Conservation (phyloP, 805 yeast genomes). For the Pichia californica region DNA sequence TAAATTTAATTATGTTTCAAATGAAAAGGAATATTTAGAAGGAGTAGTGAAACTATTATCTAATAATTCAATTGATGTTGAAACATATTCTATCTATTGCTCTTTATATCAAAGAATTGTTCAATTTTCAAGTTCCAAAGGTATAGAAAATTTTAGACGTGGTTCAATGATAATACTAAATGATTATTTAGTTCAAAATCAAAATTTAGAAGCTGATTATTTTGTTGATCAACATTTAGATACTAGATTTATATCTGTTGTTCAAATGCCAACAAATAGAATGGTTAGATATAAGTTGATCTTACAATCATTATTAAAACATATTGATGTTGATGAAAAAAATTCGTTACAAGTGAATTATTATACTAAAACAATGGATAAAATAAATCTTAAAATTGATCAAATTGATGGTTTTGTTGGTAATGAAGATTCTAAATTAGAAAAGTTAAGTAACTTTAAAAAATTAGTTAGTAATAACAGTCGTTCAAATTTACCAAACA, state of each 20-base stretch:
- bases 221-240: slow-evolving; percentile 40
- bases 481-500: slow-evolving; percentile 7
- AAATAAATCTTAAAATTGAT: slow-evolving; percentile 18
- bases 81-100: slow-evolving; percentile 23
- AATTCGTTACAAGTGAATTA: slow-evolving; percentile 24
- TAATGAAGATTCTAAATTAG: slow-evolving; percentile 14
- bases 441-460: slow-evolving; percentile 16
- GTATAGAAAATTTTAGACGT: slow-evolving; percentile 22
- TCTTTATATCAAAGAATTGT: slow-evolving; percentile 19
- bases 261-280: slow-evolving; percentile 49
- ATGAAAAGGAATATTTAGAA: slow-evolving; percentile 18
- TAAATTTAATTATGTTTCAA: slow-evolving; percentile 16
- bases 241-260: slow-evolving; percentile 45
- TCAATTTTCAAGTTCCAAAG: slow-evolving; percentile 16
- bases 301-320: slow-evolving; percentile 35
- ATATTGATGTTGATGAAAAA: slow-evolving; percentile 18
- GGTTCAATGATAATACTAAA: slow-evolving; percentile 17
- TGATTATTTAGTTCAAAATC: slow-evolving; percentile 25
- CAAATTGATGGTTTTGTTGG: slow-evolving; percentile 21
- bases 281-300: slow-evolving; percentile 45
- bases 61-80: slow-evolving; percentile 19
- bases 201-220: slow-evolving; percentile 8
- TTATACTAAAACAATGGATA: slow-evolving; percentile 13
- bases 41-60: slow-evolving; percentile 17
- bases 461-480: slow-evolving; percentile 12